Conservation (phyloP, 148 eudicot genomes). For the Polygonum aviculare region DNA sequence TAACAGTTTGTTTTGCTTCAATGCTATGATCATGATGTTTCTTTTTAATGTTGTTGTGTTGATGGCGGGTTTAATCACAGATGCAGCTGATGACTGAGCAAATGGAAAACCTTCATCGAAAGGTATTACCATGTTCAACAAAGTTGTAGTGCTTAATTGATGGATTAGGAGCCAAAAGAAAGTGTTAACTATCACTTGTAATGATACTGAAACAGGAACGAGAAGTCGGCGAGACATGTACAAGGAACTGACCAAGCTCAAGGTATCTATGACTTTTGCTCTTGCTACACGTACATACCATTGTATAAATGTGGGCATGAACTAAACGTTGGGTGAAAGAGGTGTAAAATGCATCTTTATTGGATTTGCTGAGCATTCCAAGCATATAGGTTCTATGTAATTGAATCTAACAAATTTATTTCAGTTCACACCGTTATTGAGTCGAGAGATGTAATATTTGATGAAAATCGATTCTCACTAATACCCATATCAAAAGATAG, state of each 20-base stretch:
- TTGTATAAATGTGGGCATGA: background rate
- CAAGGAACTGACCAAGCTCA: constrained; percentile 78
- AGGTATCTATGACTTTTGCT: constrained; percentile 33
- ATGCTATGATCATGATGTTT: background rate
- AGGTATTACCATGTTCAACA: constrained; percentile 31
- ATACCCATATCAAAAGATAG: too few relatives aligned
- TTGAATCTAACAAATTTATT: too few relatives aligned
- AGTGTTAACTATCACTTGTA: background rate
- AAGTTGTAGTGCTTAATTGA: background rate
- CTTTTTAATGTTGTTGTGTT: background rate
- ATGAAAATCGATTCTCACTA: too few relatives aligned
- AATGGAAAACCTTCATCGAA: constrained; percentile 78
- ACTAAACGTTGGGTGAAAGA: too few relatives aligned
- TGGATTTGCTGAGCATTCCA: too few relatives aligned
- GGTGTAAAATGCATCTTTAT: too few relatives aligned
- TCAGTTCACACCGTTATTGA: too few relatives aligned
- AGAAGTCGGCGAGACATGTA: constrained; percentile 82
- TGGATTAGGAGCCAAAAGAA: background rate
- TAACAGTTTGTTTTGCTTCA: background rate
- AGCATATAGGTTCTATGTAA: too few relatives aligned
- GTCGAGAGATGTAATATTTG: too few relatives aligned
- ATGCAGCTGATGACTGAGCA: constrained; percentile 67
- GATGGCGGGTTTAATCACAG: constrained; percentile 28
- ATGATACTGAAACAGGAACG: constrained; percentile 51
- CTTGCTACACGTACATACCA: background rate